Evolutionary conservation across 1,284 basidiomycete genomes (phyloP).

Genomic region (Sporisorium scitamineum): DNA sequence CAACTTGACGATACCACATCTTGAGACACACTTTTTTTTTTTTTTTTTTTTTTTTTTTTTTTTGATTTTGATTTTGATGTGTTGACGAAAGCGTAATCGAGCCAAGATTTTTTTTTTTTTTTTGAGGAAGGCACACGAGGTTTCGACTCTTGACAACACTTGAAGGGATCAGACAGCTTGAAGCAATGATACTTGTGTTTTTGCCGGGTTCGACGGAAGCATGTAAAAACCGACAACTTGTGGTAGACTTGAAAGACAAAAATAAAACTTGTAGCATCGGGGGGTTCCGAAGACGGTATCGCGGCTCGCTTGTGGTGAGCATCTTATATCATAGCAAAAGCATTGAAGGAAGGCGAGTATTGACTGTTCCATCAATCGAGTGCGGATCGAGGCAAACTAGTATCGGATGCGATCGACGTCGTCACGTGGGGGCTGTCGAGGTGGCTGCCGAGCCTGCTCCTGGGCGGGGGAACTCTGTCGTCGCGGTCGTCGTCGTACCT

Average conservation of each 20-base stretch:
- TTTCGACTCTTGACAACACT: background rate
- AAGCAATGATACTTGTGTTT: background rate
- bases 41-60: too few relatives aligned
- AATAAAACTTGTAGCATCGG: constrained; percentile 6
- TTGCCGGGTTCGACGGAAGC: background rate
- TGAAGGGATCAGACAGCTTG: constrained; percentile 2
- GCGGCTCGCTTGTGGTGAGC: background rate
- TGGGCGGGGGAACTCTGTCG: constrained; percentile 37
- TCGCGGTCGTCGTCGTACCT: constrained; percentile 30
- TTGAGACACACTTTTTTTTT: background rate
- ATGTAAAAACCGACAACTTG: background rate
- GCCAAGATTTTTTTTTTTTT: too few relatives aligned
- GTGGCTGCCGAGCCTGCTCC: constrained; percentile 45
- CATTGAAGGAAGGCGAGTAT: background rate
- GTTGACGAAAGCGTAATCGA: background rate
- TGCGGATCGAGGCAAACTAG: constrained; percentile 12
- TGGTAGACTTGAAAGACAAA: background rate
- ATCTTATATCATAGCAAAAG: background rate
- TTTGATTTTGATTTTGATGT: background rate
- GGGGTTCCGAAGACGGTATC: background rate
- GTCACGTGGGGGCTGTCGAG: constrained; percentile 53
- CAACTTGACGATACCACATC: background rate
- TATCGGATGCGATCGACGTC: constrained; percentile 50
- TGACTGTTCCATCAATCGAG: background rate
- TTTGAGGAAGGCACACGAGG: background rate